Conservation (phyloP, 768 basidiomycete species). For the Galerina sulciceps region DNA sequence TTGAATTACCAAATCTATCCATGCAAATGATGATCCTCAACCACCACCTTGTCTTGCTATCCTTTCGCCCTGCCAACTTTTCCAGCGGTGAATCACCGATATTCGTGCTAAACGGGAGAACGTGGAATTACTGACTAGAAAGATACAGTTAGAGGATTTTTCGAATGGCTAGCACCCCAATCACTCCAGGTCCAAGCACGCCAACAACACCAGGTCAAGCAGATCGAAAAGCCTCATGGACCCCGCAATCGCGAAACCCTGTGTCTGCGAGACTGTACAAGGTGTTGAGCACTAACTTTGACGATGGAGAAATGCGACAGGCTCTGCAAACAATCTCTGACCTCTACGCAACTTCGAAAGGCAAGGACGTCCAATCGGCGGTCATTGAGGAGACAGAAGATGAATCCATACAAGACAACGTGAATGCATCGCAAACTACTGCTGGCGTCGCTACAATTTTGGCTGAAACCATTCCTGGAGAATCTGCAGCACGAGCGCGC, state of each 20-base stretch:
- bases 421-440: slow-evolving; percentile 13
- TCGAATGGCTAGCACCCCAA: slow-evolving; percentile 13
- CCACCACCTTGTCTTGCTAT: no score
- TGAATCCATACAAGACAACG: slow-evolving; percentile 38
- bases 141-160: background rate
- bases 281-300: slow-evolving; percentile 80
- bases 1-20: no score
- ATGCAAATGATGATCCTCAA: no score
- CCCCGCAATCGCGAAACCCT: slow-evolving; percentile 59
- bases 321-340: slow-evolving; percentile 84
- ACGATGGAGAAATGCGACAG: slow-evolving; percentile 77
- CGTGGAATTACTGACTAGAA: background rate
- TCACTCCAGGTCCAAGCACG: slow-evolving; percentile 10
- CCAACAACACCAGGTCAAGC: slow-evolving; percentile 16
- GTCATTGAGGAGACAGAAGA: slow-evolving; percentile 30
- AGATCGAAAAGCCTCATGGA: slow-evolving; percentile 25
- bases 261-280: slow-evolving; percentile 90
- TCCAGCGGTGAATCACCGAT: no score
- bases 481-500: slow-evolving; percentile 73
- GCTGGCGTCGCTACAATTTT: slow-evolving; percentile 7
- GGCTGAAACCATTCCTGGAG: slow-evolving; percentile 51
- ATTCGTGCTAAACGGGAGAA: no score
- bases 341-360: slow-evolving; percentile 57
- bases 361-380: slow-evolving; percentile 33
- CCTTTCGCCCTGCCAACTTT: no score